These are phyloP conservation scores for Arthroderma sp. DNA, from an alignment of 2,329 filamentous ascomycete genomes.

Conservation along the genomic window DNA sequence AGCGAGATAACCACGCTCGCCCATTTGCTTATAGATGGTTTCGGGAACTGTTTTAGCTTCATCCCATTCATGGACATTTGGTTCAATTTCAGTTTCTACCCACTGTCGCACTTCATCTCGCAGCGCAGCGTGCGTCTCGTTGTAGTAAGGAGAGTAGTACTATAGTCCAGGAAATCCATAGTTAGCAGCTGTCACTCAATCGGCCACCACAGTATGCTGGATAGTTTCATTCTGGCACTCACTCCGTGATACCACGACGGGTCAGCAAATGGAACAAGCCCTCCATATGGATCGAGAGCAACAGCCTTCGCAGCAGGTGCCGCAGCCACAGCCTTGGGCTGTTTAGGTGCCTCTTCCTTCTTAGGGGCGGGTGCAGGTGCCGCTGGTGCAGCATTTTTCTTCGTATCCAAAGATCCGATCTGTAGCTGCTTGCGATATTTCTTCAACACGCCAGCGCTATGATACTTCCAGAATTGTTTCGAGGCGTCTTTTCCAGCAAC, in stretches of 20 bases:
- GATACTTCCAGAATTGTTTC: constrained; percentile 56
- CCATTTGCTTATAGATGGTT: constrained; percentile 89
- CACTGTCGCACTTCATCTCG: constrained; percentile 84
- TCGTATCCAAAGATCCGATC: constrained; percentile 68
- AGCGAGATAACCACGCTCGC: constrained; percentile 78
- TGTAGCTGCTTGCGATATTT: constrained; percentile 49
- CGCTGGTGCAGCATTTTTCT: constrained; percentile 46
- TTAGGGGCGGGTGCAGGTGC: constrained; percentile 24
- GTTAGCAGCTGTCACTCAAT: neutral
- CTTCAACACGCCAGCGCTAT: constrained; percentile 48
- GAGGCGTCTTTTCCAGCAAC: constrained; percentile 55
- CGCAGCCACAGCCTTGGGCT: constrained; percentile 47
- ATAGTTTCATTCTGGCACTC: constrained; percentile 28
- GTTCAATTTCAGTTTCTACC: constrained; percentile 81
- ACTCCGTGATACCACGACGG: constrained; percentile 91
- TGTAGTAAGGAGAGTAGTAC: constrained; percentile 96
- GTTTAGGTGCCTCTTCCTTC: constrained; percentile 35
- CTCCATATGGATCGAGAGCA: constrained; percentile 72
- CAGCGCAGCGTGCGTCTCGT: constrained; percentile 81
- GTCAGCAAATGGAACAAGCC: constrained; percentile 80
- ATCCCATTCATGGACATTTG: constrained; percentile 90
- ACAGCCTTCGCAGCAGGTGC: constrained; percentile 34
- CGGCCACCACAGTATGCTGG: neutral
- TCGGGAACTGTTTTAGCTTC: constrained; percentile 83
- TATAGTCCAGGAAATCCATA: constrained; percentile 23